Percentiles rank a stretch among this genome's conserved stretches.
Evolutionary conservation across 768 basidiomycete genomes (phyloP).

Genomic region (Suillus brevipes): DNA sequence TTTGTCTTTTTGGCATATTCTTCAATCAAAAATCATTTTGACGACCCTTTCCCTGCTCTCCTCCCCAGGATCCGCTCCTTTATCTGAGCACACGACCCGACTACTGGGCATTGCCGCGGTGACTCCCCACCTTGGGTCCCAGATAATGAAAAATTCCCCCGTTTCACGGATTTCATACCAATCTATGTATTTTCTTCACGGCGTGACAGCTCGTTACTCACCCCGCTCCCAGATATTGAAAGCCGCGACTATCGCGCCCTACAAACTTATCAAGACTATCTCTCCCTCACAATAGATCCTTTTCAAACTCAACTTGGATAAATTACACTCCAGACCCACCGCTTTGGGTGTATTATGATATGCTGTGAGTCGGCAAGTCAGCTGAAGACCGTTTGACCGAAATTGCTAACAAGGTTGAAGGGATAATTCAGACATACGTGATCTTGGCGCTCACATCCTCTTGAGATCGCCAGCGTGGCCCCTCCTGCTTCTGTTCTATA

Average conservation of each 20-base stretch:
- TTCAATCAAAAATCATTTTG: not conserved
- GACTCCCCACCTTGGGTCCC: not conserved
- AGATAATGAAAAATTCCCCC: not conserved
- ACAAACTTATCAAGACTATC: not conserved
- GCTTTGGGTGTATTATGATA: not conserved
- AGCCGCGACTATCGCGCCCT: not conserved
- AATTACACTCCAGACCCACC: not conserved
- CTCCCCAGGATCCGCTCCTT: not conserved
- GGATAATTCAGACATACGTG: not conserved
- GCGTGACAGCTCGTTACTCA: not conserved
- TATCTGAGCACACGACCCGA: not conserved
- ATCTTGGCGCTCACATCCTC: not conserved
- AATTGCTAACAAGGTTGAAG: not conserved
- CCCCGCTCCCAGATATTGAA: not conserved
- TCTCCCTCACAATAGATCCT: not conserved
- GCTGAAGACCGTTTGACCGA: not conserved
- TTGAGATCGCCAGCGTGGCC: not conserved
- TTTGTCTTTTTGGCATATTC: constrained; percentile 3
- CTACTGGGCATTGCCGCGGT: not conserved
- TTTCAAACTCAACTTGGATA: constrained; percentile 4
- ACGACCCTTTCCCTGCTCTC: not conserved
- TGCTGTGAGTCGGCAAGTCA: constrained; percentile 1
- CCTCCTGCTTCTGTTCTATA: not conserved
- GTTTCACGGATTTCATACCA: not conserved
- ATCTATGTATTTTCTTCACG: not conserved